phyloP scores from a whole-genome alignment of 2,329 filamentous ascomycete genomes.

The Dactylellina leptospora region DNA sequence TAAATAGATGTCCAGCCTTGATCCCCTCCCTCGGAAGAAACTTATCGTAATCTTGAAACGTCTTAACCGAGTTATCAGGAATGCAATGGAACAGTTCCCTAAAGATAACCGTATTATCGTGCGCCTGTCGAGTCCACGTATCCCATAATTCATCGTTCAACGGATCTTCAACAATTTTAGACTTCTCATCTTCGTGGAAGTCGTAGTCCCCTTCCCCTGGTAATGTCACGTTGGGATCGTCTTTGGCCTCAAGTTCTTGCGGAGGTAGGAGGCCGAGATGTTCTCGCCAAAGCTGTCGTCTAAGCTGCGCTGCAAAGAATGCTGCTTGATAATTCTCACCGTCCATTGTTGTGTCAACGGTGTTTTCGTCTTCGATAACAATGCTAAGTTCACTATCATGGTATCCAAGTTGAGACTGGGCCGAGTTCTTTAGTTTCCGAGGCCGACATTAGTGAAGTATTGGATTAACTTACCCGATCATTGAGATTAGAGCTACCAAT shows the following conservation, averaged over 20 bases:
- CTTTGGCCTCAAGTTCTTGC: conserved; percentile 73
- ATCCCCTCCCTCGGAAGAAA: conserved; percentile 76
- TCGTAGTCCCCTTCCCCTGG: conserved; percentile 70
- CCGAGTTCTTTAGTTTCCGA: background rate
- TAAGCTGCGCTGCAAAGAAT: conserved; percentile 81
- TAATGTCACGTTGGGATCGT: conserved; percentile 78
- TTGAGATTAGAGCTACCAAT: conserved; percentile 92
- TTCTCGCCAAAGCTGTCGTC: conserved; percentile 86
- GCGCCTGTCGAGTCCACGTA: conserved; percentile 74
- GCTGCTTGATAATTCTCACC: conserved; percentile 79
- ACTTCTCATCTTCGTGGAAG: conserved; percentile 73
- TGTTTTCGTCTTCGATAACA: conserved; percentile 83
- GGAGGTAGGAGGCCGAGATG: conserved; percentile 82
- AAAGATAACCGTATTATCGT: conserved; percentile 77
- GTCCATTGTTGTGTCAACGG: conserved; percentile 77
- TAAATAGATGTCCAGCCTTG: conserved; percentile 85
- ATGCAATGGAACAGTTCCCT: conserved; percentile 85
- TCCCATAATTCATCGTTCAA: conserved; percentile 69
- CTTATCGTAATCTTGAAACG: conserved; percentile 85
- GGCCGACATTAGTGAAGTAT: conserved; percentile 55
- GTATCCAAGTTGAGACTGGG: conserved; percentile 75
- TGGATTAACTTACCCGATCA: conserved; percentile 68
- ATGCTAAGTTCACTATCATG: conserved; percentile 93
- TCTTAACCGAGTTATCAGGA: conserved; percentile 89
- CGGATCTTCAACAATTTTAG: conserved; percentile 75